Evolutionary conservation across 164 flowering plant species (phyloP).

Genomic region (Vitis cinerea): DNA sequence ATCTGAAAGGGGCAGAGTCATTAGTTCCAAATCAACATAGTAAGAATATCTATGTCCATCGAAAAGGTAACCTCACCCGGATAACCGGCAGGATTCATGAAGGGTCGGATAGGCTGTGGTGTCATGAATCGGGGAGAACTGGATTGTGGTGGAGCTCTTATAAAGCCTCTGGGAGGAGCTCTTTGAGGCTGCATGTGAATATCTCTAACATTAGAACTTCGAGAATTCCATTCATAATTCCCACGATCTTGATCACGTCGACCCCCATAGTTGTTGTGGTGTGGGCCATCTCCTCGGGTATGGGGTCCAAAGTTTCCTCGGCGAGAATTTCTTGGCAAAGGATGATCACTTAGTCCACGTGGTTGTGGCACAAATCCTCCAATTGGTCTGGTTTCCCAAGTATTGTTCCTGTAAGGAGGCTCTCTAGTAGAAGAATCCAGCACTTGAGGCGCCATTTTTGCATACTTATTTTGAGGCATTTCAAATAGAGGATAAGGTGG

Average conservation of each 20-base stretch:
- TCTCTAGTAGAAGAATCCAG: conserved; percentile 47
- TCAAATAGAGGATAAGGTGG: conserved; percentile 30
- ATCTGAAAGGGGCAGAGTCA: conserved; percentile 24
- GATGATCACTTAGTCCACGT: conserved; percentile 38
- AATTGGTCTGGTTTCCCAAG: conserved; percentile 40
- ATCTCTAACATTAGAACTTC: conserved; percentile 37
- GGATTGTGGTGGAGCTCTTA: conserved; percentile 24
- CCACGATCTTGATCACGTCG: conserved; percentile 63
- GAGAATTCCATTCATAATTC: conserved; percentile 17
- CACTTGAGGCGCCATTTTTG: conserved; percentile 18
- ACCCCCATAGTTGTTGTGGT: conserved; percentile 44
- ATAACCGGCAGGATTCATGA: conserved; percentile 32
- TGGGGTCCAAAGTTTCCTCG: conserved; percentile 49
- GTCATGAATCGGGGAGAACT: conserved; percentile 19
- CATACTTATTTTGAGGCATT: conserved; percentile 27
- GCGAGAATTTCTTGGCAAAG: conserved; percentile 22
- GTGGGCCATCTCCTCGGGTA: conserved; percentile 47
- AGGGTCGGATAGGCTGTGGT: conserved; percentile 36
- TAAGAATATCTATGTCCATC: too few species aligned
- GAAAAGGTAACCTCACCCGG: conserved; percentile 35
- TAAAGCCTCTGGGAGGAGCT: conserved; percentile 32
- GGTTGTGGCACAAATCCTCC: conserved; percentile 45
- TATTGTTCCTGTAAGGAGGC: conserved; percentile 28
- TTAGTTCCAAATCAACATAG: background rate
- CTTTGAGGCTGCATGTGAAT: conserved; percentile 40